Evolutionary conservation across 2,329 filamentous ascomycete genomes (phyloP).

Genomic region (Colletotrichum sojae): DNA sequence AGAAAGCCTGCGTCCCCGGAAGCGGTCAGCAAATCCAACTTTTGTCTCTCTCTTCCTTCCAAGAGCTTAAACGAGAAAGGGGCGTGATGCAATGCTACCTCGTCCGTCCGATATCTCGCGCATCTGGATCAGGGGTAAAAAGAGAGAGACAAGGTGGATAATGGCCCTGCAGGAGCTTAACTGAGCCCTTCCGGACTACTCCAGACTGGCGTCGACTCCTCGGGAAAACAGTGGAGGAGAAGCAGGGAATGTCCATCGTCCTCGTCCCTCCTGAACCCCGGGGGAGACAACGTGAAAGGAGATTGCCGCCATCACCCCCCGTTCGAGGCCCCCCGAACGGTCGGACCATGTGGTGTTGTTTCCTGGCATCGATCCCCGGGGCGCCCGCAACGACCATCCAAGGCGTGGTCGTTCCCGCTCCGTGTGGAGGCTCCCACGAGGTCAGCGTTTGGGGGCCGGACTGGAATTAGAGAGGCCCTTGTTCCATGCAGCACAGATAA

Average conservation of each 20-base stretch:
- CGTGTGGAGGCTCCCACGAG: slow-evolving; percentile 10
- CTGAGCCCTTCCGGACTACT: not conserved
- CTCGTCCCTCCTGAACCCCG: too few relatives aligned
- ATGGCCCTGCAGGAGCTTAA: slow-evolving; percentile 31
- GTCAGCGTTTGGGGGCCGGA: not conserved
- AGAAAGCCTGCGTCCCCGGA: slow-evolving; percentile 10
- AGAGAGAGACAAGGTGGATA: too few relatives aligned
- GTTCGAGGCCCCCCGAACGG: slow-evolving; percentile 17
- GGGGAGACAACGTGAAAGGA: too few relatives aligned
- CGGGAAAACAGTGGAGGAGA: not conserved
- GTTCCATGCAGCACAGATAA: slow-evolving; percentile 7
- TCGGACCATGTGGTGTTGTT: slow-evolving; percentile 11
- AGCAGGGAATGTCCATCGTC: not conserved
- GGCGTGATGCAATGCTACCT: slow-evolving; percentile 33
- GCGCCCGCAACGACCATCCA: too few relatives aligned
- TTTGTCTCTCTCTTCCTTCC: not conserved
- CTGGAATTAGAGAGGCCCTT: not conserved
- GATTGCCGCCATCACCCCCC: not conserved
- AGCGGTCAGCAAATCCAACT: slow-evolving; percentile 12
- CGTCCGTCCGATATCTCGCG: slow-evolving; percentile 30
- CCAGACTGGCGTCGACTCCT: not conserved
- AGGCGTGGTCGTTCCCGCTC: slow-evolving; percentile 1
- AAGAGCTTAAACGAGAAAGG: not conserved
- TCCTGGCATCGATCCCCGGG: too few relatives aligned
- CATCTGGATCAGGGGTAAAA: slow-evolving; percentile 35